A percentile compares a stretch with the other conserved stretches of the same genome.
Evolutionary conservation across 2,329 filamentous ascomycete species (phyloP).

Genomic region (Stenocarpella maydis): DNA sequence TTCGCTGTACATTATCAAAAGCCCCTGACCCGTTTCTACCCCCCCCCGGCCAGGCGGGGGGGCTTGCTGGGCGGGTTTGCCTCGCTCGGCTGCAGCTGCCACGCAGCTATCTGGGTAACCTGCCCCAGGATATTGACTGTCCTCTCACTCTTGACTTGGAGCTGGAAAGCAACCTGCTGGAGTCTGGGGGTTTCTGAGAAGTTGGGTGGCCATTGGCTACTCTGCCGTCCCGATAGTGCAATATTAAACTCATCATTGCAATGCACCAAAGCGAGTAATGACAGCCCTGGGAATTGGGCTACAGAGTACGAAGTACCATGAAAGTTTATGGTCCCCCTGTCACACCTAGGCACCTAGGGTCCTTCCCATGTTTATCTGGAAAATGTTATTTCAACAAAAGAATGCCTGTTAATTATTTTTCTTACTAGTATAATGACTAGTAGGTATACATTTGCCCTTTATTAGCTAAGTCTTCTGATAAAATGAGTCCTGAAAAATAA

Average conservation of each 20-base stretch:
- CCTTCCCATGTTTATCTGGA: neutral
- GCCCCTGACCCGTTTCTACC: neutral
- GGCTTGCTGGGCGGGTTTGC: no score
- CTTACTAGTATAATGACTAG: no score
- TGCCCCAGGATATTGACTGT: no score
- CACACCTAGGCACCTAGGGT: neutral
- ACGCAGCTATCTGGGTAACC: no score
- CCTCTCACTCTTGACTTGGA: no score
- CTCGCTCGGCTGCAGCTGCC: no score
- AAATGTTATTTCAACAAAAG: neutral
- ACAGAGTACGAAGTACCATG: no score
- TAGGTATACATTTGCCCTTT: no score
- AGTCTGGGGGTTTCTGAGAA: neutral
- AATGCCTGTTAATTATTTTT: neutral
- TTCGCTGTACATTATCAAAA: neutral
- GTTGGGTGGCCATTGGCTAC: neutral
- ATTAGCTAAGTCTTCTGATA: neutral
- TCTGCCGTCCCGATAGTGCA: slow-evolving; percentile 14
- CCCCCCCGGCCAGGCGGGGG: no score
- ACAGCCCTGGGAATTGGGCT: slow-evolving; percentile 26
- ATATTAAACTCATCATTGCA: slow-evolving; percentile 7
- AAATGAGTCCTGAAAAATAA: no score
- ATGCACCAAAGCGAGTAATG: slow-evolving; percentile 28
- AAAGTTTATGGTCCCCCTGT: neutral
- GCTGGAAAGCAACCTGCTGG: neutral